These are phyloP conservation scores for Podospora pseudopauciseta DNA, from an alignment of 495 filamentous ascomycete species.

Conservation along the genomic window DNA sequence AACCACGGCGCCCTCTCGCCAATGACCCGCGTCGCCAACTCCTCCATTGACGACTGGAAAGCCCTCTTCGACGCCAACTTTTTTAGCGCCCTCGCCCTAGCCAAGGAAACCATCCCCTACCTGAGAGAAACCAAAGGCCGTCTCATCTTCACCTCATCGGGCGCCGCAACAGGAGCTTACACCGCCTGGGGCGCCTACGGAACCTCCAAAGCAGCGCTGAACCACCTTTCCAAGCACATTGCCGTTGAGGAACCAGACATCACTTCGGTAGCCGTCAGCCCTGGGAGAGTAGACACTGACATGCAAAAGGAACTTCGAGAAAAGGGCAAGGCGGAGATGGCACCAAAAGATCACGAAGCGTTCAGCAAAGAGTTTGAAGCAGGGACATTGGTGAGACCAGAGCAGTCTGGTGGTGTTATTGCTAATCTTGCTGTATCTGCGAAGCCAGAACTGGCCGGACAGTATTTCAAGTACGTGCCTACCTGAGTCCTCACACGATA, in stretches of 20 bases:
- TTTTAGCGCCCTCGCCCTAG: conserved; percentile 73
- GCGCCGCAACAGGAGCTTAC: conserved; percentile 66
- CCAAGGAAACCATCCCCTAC: conserved; percentile 71
- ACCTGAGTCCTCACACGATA: background rate
- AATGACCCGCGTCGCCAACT: conserved; percentile 65
- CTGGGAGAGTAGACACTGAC: conserved; percentile 85
- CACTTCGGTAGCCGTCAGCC: conserved; percentile 65
- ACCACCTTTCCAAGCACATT: conserved; percentile 71
- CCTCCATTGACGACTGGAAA: conserved; percentile 67
- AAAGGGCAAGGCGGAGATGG: conserved; percentile 54
- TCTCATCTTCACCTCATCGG: conserved; percentile 72
- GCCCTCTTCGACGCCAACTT: conserved; percentile 77
- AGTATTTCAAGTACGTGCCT: conserved; percentile 60
- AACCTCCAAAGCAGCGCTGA: conserved; percentile 82
- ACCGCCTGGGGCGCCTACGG: conserved; percentile 77
- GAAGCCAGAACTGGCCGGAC: conserved; percentile 64
- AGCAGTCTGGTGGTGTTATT: conserved; percentile 83
- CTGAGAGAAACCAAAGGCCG: conserved; percentile 66
- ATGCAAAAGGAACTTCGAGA: conserved; percentile 87
- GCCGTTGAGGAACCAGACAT: conserved; percentile 77
- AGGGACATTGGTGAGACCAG: conserved; percentile 71
- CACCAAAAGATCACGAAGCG: conserved; percentile 59
- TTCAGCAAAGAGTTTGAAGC: conserved; percentile 64
- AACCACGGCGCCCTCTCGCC: conserved; percentile 84
- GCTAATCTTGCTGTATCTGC: conserved; percentile 63